Conservation (phyloP, 805 yeast species). For the Kluyveromyces wickerhamii region DNA sequence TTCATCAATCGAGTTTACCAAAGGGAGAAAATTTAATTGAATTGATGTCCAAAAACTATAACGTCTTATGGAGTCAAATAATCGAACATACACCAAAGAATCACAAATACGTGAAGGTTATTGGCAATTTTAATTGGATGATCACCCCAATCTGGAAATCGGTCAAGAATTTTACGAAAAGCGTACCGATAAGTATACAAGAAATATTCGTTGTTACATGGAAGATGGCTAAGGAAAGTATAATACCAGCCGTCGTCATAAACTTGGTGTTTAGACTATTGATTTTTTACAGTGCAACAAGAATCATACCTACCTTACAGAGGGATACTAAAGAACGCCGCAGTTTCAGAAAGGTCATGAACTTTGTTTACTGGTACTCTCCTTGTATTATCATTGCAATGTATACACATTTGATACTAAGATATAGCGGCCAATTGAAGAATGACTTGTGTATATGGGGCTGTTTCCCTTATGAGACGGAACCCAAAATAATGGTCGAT, state of each 20-base stretch:
- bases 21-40: slow-evolving; percentile 28
- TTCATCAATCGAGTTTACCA: slow-evolving; percentile 27
- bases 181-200: slow-evolving; percentile 26
- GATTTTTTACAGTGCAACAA: slow-evolving; percentile 86
- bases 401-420: slow-evolving; percentile 88
- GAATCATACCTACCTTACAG: slow-evolving; percentile 77
- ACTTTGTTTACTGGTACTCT: slow-evolving; percentile 73
- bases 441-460: slow-evolving; percentile 56
- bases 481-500: slow-evolving; percentile 33
- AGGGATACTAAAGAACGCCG: slow-evolving; percentile 20
- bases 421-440: slow-evolving; percentile 70
- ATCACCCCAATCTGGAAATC: slow-evolving; percentile 25
- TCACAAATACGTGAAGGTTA: slow-evolving; percentile 19
- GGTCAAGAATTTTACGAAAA: slow-evolving; percentile 22
- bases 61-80: slow-evolving; percentile 23
- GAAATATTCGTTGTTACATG: slow-evolving; percentile 29
- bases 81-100: slow-evolving; percentile 16
- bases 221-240: slow-evolving; percentile 45
- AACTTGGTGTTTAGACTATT: slow-evolving; percentile 79
- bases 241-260: slow-evolving; percentile 73
- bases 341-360: slow-evolving; percentile 33
- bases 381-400: slow-evolving; percentile 94
- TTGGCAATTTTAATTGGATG: slow-evolving; percentile 9
- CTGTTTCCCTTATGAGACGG: slow-evolving; percentile 18
- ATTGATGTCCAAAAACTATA: slow-evolving; percentile 21